Evolutionary conservation across 345 rosid species (phyloP).

Genomic region (Odontarrhena argentea): DNA sequence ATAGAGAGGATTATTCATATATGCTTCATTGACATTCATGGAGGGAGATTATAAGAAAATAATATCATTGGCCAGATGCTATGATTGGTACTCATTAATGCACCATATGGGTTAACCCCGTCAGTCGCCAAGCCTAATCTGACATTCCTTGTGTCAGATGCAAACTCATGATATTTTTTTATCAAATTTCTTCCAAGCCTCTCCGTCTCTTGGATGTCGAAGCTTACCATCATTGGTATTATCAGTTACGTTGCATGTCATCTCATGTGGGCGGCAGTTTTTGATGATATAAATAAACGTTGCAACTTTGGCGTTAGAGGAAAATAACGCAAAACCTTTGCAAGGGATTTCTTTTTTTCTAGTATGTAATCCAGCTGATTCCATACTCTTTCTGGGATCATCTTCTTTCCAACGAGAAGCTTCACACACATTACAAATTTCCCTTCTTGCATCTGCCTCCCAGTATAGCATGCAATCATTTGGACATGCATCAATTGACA

Average conservation of each 20-base stretch:
- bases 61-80: neutral
- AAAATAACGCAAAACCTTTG: neutral
- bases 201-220: constrained; percentile 16
- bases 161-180: neutral
- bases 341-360: neutral
- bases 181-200: constrained; percentile 10
- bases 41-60: constrained; percentile 5
- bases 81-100: constrained; percentile 7
- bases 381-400: neutral
- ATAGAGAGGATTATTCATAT: constrained; percentile 11
- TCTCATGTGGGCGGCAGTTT: constrained; percentile 11
- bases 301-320: neutral
- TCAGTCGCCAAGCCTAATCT: neutral
- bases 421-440: no score
- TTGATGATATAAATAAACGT: neutral
- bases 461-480: no score
- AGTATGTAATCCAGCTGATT: neutral
- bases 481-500: no score
- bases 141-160: constrained; percentile 11
- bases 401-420: neutral
- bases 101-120: constrained; percentile 7
- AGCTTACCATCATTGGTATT: neutral
- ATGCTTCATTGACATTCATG: constrained; percentile 1
- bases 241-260: neutral
- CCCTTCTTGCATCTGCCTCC: no score